Conservation (phyloP, 2,329 filamentous ascomycete genomes). For the Aspergillus sp. region DNA sequence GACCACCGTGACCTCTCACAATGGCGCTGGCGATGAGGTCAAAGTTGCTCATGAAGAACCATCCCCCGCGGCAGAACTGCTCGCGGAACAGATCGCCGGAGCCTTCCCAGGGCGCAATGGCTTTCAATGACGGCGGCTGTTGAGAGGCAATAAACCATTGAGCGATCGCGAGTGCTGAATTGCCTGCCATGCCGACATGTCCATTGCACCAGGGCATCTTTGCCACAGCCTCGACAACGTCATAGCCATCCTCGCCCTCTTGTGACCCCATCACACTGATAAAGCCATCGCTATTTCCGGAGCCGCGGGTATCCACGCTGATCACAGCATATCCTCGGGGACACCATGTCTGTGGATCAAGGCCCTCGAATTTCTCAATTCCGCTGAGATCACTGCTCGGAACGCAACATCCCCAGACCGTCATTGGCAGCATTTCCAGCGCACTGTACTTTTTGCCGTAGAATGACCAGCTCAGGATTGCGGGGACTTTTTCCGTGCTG, state of each 20-base stretch:
- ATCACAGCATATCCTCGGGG: slow-evolving; percentile 34
- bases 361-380: slow-evolving; percentile 44
- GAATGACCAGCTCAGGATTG: slow-evolving; percentile 44
- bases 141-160: slow-evolving; percentile 45
- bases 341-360: slow-evolving; percentile 37
- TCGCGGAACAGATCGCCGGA: slow-evolving; percentile 47
- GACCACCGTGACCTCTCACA: slow-evolving; percentile 26
- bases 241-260: slow-evolving; percentile 47
- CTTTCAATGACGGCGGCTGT: slow-evolving; percentile 42
- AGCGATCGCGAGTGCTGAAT: slow-evolving; percentile 42
- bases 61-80: slow-evolving; percentile 44
- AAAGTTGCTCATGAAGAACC: slow-evolving; percentile 39
- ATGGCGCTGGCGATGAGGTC: slow-evolving; percentile 42
- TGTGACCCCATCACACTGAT: slow-evolving; percentile 41
- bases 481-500: slow-evolving; percentile 37
- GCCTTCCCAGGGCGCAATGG: slow-evolving; percentile 49
- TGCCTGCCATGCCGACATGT: slow-evolving; percentile 43
- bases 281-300: slow-evolving; percentile 33
- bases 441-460: slow-evolving; percentile 48
- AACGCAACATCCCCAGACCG: slow-evolving; percentile 39
- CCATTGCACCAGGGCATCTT: slow-evolving; percentile 46
- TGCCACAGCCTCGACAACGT: slow-evolving; percentile 44
- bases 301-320: slow-evolving; percentile 34
- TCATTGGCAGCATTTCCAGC: slow-evolving; percentile 39
- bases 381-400: slow-evolving; percentile 21